Evolutionary conservation across 1,284 basidiomycete genomes (phyloP).

Genomic region (Thelephora terrestris): DNA sequence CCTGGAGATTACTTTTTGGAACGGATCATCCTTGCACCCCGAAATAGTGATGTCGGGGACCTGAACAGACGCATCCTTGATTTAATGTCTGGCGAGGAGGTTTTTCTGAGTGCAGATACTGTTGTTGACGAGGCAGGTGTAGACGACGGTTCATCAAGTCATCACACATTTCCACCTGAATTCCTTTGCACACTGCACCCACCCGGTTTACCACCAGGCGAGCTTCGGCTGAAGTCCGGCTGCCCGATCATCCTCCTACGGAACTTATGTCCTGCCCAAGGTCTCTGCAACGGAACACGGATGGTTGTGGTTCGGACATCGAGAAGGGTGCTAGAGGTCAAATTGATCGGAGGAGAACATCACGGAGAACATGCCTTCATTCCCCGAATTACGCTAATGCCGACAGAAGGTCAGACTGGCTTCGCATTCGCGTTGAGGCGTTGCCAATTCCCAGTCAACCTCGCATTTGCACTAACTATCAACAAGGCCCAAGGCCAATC

Average conservation of each 20-base stretch:
- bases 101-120: slow-evolving; percentile 21
- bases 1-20: slow-evolving; percentile 26
- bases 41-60: slow-evolving; percentile 26
- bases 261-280: slow-evolving; percentile 24
- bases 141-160: slow-evolving; percentile 1
- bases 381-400: slow-evolving; percentile 17
- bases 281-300: slow-evolving; percentile 28
- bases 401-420: slow-evolving; percentile 10
- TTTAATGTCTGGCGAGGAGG: slow-evolving; percentile 19
- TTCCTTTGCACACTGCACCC: slow-evolving; percentile 15
- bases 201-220: slow-evolving; percentile 16
- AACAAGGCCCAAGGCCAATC: slow-evolving; percentile 33
- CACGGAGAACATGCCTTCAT: slow-evolving; percentile 19
- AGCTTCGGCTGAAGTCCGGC: slow-evolving; percentile 24
- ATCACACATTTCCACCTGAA: slow-evolving; percentile 11
- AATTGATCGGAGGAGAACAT: slow-evolving; percentile 16
- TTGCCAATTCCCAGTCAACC: slow-evolving; percentile 28
- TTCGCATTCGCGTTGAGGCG: slow-evolving; percentile 19
- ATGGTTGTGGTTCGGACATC: slow-evolving; percentile 12
- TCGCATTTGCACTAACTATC: slow-evolving; percentile 29
- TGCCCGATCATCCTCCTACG: slow-evolving; percentile 26
- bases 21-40: slow-evolving; percentile 19
- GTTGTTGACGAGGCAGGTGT: neutral
- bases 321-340: slow-evolving; percentile 15
- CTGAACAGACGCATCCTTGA: slow-evolving; percentile 24